phyloP scores from a whole-genome alignment of 2,329 filamentous ascomycete genomes.

The Phaeophleospora eucalypticola region DNA sequence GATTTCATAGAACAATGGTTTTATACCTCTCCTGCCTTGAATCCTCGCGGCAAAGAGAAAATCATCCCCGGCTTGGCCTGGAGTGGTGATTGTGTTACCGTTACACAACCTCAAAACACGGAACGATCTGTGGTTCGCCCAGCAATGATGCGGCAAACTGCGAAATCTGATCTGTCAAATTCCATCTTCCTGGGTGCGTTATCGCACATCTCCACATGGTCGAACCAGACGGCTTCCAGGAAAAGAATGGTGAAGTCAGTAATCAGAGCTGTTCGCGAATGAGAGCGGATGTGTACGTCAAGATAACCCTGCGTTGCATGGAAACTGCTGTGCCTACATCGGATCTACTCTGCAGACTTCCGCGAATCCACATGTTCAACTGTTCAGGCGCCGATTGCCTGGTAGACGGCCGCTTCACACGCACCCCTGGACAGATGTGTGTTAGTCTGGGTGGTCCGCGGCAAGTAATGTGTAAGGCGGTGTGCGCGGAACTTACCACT shows the following conservation, averaged over 20 bases:
- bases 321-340: neutral
- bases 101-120: neutral
- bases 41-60: neutral
- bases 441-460: neutral
- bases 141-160: too few relatives aligned
- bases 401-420: constrained; percentile 31
- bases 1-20: too few relatives aligned
- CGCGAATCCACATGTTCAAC: neutral
- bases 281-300: too few relatives aligned
- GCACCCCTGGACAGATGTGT: constrained; percentile 8
- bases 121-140: neutral
- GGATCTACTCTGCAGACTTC: neutral
- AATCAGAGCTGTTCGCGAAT: too few relatives aligned
- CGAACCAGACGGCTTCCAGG: too few relatives aligned
- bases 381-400: constrained; percentile 7
- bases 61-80: neutral
- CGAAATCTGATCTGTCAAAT: neutral
- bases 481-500: constrained; percentile 21
- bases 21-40: too few relatives aligned
- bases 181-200: neutral
- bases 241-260: too few relatives aligned
- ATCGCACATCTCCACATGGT: too few relatives aligned
- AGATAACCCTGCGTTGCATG: too few relatives aligned
- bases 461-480: too few relatives aligned
- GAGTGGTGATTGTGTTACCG: neutral